Conservation (phyloP, 1,284 basidiomycete genomes). For the Rhodofomes roseus region DNA sequence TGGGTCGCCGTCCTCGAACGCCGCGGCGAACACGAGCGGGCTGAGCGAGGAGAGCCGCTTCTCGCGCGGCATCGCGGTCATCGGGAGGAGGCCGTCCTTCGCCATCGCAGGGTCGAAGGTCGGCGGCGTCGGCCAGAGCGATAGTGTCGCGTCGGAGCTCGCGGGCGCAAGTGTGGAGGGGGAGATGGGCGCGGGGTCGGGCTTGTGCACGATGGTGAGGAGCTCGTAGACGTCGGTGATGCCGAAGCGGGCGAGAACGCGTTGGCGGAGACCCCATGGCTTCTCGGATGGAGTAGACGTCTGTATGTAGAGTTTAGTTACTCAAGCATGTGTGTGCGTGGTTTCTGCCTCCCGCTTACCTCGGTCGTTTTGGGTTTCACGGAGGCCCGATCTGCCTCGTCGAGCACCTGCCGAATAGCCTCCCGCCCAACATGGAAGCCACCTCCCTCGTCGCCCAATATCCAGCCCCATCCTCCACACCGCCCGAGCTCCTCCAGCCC, state of each 20-base stretch:
- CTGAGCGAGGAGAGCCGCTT: constrained; percentile 69
- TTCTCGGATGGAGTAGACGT: neutral
- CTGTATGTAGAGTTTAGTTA: neutral
- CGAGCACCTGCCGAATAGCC: constrained; percentile 60
- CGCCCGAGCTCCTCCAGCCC: constrained; percentile 58
- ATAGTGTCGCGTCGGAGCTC: constrained; percentile 30
- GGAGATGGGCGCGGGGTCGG: constrained; percentile 39
- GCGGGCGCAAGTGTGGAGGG: constrained; percentile 22
- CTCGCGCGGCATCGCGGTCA: constrained; percentile 45
- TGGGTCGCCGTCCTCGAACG: constrained; percentile 59
- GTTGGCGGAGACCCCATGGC: constrained; percentile 22
- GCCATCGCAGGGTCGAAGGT: neutral
- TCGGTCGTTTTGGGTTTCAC: constrained; percentile 25
- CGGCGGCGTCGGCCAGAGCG: neutral
- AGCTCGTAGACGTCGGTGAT: constrained; percentile 57
- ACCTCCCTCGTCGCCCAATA: constrained; percentile 77
- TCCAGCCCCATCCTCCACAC: constrained; percentile 80
- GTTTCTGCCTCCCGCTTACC: neutral
- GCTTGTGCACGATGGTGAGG: constrained; percentile 53
- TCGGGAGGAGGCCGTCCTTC: neutral
- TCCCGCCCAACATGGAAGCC: constrained; percentile 75
- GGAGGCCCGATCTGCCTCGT: constrained; percentile 49
- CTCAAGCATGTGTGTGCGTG: neutral
- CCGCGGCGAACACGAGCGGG: constrained; percentile 69
- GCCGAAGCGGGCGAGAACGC: constrained; percentile 52